Conservation (phyloP, 2,329 filamentous ascomycete genomes). For the Colletotrichum filicis region DNA sequence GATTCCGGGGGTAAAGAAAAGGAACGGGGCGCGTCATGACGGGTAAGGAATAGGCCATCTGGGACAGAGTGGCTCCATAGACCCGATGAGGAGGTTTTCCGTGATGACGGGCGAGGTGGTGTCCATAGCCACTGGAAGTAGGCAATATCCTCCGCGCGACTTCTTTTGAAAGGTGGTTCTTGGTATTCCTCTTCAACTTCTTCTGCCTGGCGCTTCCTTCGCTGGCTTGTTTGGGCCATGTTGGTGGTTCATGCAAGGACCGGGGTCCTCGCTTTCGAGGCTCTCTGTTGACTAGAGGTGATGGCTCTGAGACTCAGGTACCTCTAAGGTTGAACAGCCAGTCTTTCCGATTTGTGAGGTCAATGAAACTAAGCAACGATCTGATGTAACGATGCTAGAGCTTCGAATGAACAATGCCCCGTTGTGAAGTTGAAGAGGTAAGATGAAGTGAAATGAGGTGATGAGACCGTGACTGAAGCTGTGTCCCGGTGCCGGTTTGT, state of each 20-base stretch:
- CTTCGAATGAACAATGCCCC: neutral
- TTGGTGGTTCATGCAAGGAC: slow-evolving; percentile 3
- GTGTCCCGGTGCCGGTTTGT: slow-evolving; percentile 15
- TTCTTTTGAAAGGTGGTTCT: slow-evolving; percentile 8
- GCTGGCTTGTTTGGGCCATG: slow-evolving; percentile 22
- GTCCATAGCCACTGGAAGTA: slow-evolving; percentile 28
- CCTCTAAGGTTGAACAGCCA: neutral
- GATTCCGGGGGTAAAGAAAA: slow-evolving; percentile 18
- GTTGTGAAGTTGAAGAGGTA: neutral
- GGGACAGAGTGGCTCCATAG: slow-evolving; percentile 18
- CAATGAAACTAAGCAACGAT: neutral
- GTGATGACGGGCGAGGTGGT: neutral
- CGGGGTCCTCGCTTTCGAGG: neutral
- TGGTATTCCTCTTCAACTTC: slow-evolving; percentile 5
- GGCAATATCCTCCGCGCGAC: neutral
- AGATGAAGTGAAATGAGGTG: neutral
- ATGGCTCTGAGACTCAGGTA: neutral
- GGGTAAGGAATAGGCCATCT: slow-evolving; percentile 12
- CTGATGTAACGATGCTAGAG: neutral
- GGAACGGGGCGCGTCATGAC: slow-evolving; percentile 8
- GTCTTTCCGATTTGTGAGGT: too few relatives aligned
- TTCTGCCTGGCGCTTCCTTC: slow-evolving; percentile 20
- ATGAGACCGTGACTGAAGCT: neutral
- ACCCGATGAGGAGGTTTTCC: neutral
- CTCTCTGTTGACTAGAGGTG: neutral